Evolutionary conservation across 805 yeast species (phyloP), one percentile per base, ranked within the genome.

Genomic region (Cyberlindnera mrakii): DNA sequence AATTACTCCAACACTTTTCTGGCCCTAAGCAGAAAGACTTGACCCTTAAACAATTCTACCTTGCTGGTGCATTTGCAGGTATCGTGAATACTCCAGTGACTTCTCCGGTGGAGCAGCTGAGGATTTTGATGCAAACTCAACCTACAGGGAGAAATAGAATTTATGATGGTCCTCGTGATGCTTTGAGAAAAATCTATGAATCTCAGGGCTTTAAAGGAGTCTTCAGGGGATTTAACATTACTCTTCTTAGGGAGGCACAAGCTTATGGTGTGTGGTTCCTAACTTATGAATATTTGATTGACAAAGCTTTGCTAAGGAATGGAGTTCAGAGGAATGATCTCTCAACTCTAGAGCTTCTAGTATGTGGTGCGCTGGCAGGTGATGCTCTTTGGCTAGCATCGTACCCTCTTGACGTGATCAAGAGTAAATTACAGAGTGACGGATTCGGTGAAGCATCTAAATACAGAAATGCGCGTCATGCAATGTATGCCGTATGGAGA

Each of bases 41-140:
- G 45, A 62, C 78, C 5, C 70, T 80, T 36, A 51, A 67, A 6
- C 96, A 93, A 59, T 89, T 80, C 55, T 90, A 88, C 64, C 52
- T 73, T 15, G 80, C 95, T 57, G 99, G 99, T 57, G 82, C 85
- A 3, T 84, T 86, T 20, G 96, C 96, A 31, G 99, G 99, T 32
- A 65, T 89, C 42, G 88, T 95, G 19, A 91, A 90, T 66, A 85
- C 95, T 2, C 81, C 90, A 47, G 65, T 91, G 54, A 95, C 97
- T 2, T 76, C 95, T 3, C 98, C 99, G 2, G 93, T 93, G 46
- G 99, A 93, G 63, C 98, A 90, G 58, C 74, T 93, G 47, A 81
- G 99, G 67, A 93, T 91, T 59, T 72, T 96, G 49, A 74, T 93
- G 53, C 99, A 93, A 65, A 89, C 96, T 2, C 84, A 87, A 14